Base-by-base conservation (phyloP, 2,329 filamentous ascomycete genomes). In the Zalaria sp. region DNA sequence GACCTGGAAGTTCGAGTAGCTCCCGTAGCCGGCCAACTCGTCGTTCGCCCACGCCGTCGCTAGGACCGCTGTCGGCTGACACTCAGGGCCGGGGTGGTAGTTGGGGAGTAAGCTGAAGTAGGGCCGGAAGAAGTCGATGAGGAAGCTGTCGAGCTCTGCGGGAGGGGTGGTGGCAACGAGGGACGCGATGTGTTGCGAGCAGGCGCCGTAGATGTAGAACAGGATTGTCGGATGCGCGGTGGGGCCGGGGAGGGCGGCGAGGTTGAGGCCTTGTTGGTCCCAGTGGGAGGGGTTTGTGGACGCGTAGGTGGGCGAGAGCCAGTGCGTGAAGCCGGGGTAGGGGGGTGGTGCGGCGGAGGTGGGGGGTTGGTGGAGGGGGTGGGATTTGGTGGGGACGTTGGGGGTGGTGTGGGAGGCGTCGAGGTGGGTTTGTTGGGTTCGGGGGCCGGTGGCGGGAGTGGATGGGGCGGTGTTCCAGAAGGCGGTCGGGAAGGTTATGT, bases 1-100 rank as follows among this genome's bases (percentile, higher is more conserved):
- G 10, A 81, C 69, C 53, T 87, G 86, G 61, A 93, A 93, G 58
- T 93, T 93, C 40, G 72, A 75, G 58, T 94, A 94, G 50, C 79
- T 83, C 5, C 88, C 87, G 54, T 81, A 77, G 0, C 88, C 87
- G 0, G 87, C 83, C 28, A 87, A 72, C 10, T 82, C 76, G 54
- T 94, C 87, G 38, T 72, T 72, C 27, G 83, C 69, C 87, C 87
- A 94, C 43, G 74, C 70, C 0, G 87, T 93, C 0, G 83, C 77
- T 3, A 87, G 65, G 34, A 78, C 72, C 1, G 67, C 72, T 1
- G 58, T 62, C 0, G 87, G 84, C 28, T 65, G 65, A 55, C 85
- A 91, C 5, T 68, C 64, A 0, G 73, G 55, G 0, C 70, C 64
- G 0, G 48, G 53, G 1, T 68, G 61, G 62, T 83, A 93, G 47